phyloP scores from a whole-genome alignment of 306 rosid species.

The Quercus parvula region DNA sequence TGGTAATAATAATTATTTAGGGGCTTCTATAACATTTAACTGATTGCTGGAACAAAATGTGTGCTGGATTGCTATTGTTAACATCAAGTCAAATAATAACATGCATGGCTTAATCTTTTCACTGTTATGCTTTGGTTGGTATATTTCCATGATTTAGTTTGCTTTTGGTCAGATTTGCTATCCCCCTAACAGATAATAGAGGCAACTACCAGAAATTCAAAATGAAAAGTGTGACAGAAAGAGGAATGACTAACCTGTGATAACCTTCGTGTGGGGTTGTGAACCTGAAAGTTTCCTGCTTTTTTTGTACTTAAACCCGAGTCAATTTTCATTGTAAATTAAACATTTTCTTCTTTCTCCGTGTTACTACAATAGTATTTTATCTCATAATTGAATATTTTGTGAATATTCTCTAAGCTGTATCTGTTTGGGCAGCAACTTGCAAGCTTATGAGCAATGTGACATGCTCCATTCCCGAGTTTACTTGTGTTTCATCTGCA shows the following conservation, averaged over 20 bases:
- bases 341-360: not conserved
- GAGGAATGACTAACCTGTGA: not conserved
- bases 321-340: not conserved
- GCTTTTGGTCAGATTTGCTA: not conserved
- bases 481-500: conserved; percentile 91
- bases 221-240: not conserved
- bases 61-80: not conserved
- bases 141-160: not conserved
- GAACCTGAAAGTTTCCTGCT: not conserved
- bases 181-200: not conserved
- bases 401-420: conserved; percentile 19
- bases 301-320: not conserved
- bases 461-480: conserved; percentile 88
- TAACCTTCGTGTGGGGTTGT: not conserved
- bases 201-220: not conserved
- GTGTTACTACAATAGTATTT: not conserved
- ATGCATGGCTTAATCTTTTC: not conserved
- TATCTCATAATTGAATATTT: conserved; percentile 11
- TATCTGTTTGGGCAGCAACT: conserved; percentile 52
- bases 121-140: not conserved
- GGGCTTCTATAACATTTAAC: not conserved
- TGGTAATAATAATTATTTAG: not conserved
- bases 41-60: not conserved
- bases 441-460: conserved; percentile 77
- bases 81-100: not conserved